Conservation (phyloP, 257 asterid genomes). For the Jacaranda mimosifolia region DNA sequence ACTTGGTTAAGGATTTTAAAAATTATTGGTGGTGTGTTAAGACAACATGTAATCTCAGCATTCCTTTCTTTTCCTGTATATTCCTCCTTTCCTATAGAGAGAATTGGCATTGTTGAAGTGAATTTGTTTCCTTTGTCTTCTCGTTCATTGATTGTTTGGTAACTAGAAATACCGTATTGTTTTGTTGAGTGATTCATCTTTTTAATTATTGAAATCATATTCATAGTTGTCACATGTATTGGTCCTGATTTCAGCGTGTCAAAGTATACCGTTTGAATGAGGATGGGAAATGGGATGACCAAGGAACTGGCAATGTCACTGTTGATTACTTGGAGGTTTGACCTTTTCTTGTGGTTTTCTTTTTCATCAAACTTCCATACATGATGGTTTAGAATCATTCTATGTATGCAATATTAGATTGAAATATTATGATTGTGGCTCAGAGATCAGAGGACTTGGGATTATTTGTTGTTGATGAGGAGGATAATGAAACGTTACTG, state of each 20-base stretch:
- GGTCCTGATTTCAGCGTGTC: slow-evolving; percentile 72
- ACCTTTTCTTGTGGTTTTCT: not conserved
- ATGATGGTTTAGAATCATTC: not conserved
- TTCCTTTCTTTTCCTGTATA: not conserved
- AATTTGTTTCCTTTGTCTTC: not conserved
- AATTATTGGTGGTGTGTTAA: not conserved
- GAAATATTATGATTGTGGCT: slow-evolving; percentile 37
- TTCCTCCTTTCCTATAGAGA: not conserved
- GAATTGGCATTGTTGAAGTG: no score
- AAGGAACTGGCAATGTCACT: slow-evolving; percentile 98
- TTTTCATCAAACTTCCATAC: slow-evolving; percentile 13
- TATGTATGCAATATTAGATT: slow-evolving; percentile 25
- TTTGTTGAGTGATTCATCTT: not conserved
- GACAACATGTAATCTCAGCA: not conserved
- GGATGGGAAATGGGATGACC: slow-evolving; percentile 99
- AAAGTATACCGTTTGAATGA: slow-evolving; percentile 92
- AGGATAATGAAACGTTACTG: slow-evolving; percentile 81
- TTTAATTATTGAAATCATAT: not conserved
- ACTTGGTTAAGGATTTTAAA: not conserved
- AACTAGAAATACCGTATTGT: slow-evolving; percentile 9
- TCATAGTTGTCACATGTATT: slow-evolving; percentile 18
- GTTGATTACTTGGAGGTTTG: slow-evolving; percentile 90
- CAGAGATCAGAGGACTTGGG: slow-evolving; percentile 95
- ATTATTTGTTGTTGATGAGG: slow-evolving; percentile 82
- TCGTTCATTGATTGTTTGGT: not conserved